Conservation (phyloP, 73 alveolate species). For the Stentor coeruleus region DNA sequence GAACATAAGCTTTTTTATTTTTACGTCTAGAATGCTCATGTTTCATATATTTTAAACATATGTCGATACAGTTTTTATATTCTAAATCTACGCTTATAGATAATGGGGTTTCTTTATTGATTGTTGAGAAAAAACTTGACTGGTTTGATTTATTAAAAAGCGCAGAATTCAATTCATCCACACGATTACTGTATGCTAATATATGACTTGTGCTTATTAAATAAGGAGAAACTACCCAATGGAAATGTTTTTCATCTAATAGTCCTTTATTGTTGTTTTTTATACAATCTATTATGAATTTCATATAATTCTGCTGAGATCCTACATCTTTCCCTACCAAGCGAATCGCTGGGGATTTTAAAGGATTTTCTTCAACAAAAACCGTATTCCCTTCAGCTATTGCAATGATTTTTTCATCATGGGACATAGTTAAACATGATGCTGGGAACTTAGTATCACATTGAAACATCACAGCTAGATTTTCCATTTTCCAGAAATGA, state of each 20-base stretch:
- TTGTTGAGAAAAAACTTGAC: not conserved
- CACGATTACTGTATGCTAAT: not conserved
- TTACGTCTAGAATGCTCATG: not conserved
- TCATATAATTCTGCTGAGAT: not conserved
- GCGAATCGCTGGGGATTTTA: constrained; percentile 2
- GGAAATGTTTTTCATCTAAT: not conserved
- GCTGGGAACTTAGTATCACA: not conserved
- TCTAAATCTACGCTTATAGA: not conserved
- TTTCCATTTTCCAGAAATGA: not conserved
- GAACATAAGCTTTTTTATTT: not conserved
- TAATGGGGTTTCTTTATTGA: not conserved
- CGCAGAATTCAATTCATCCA: not conserved
- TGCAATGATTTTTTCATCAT: not conserved
- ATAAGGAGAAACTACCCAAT: constrained; percentile 5
- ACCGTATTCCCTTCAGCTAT: not conserved
- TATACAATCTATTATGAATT: not conserved
- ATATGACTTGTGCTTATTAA: not conserved
- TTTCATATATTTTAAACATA: not conserved
- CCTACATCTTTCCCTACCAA: not conserved
- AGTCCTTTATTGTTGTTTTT: not conserved
- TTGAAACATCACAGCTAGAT: not conserved
- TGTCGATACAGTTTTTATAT: not conserved
- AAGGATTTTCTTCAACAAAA: not conserved
- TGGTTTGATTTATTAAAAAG: not conserved
- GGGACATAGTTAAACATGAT: not conserved